Evolutionary conservation across 2,329 filamentous ascomycete genomes (phyloP), one percentile per base, ranked within the genome.

Genomic region (Davidsoniella neocaledoniae): DNA sequence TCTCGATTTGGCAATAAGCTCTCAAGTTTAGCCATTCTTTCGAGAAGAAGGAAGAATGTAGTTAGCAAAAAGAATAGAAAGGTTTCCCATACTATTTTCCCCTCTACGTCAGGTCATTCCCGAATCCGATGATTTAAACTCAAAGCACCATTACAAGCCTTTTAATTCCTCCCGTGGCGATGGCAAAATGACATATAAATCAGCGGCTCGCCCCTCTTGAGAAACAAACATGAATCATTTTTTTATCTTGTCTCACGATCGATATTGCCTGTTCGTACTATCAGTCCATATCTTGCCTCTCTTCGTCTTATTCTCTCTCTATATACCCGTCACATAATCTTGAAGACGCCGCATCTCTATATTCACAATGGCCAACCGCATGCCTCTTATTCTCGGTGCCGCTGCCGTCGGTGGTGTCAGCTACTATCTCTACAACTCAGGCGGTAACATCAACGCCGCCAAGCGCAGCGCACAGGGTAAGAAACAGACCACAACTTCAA

Each of bases 381-480:
- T 65, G 40, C 71, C 72, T 57, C 57, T 71, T 56, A 60, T 69
- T 58, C 61, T 81, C 58, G 82, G 80, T 58, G 66, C 78, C 57
- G 75, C 71, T 53, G 78, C 76, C 56, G 81, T 74, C 29, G 77
- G 76, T 58, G 82, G 79, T 56, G 69, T 79, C 52, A 86, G 83
- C 41, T 96, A 94, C 73, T 96, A 96, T 71, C 75, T 96, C 55
- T 98, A 94, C 72, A 73, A 68, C 47, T 83, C 88, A 14, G 90
- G 90, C 54, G 88, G 90, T 52, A 76, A 79, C 63, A 73, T 86
- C 47, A 85, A 83, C 65, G 78, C 75, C 46, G 90, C 88, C n/a
- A 52, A 49, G 17, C 54, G 23, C 42, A 58, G 46, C 64, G 74
- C 84, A 57, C 84, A 94, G 70, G 76, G 90, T 94, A 68, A 43